Conservation (phyloP, 192 early-diverging fungal species). For the Martensiomyces pterosporus region DNA sequence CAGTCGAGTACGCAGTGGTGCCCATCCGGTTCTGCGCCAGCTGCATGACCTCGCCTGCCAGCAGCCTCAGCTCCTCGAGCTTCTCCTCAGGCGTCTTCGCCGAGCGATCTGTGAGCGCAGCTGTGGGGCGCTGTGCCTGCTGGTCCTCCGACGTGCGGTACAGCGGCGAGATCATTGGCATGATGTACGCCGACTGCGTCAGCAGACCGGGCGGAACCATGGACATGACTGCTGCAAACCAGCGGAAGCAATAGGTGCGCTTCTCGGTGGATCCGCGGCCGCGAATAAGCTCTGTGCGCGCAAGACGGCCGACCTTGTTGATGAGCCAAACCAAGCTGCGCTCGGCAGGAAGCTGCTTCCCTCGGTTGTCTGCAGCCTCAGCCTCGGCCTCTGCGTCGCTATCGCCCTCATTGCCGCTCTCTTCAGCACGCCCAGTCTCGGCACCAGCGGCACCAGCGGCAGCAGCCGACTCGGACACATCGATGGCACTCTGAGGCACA, state of each 20-base stretch:
- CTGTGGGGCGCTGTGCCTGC: conserved; percentile 7
- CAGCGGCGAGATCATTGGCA: conserved; percentile 69
- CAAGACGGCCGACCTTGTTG: conserved; percentile 27
- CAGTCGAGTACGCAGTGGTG: conserved; percentile 61
- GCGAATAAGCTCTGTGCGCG: conserved; percentile 46
- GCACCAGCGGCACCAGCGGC: conserved; percentile 19
- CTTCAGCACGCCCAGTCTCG: conserved; percentile 16
- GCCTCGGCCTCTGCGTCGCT: conserved; percentile 35
- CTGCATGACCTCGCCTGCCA: conserved; percentile 77
- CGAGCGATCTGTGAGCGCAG: conserved; percentile 4
- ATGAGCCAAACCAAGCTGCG: conserved; percentile 46
- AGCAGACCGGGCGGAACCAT: conserved; percentile 58
- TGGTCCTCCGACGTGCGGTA: conserved; percentile 74
- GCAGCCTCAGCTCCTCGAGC: conserved; percentile 65
- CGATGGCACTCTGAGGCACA: conserved; percentile 11
- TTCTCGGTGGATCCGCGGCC: conserved; percentile 35
- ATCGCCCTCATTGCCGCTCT: conserved; percentile 5
- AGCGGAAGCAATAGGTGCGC: conserved; percentile 82
- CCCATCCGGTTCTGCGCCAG: conserved; percentile 72
- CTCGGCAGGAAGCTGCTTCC: conserved; percentile 17
- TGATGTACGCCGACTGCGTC: conserved; percentile 57
- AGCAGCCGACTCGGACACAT: background rate
- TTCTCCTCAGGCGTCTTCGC: conserved; percentile 28
- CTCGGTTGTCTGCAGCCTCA: conserved; percentile 3
- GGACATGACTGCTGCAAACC: conserved; percentile 82